A percentile compares a stretch with the other conserved stretches of the same genome.
These are phyloP conservation scores for Penicillium sumatraense DNA, from an alignment of 2,329 filamentous ascomycete genomes.

Conservation along the genomic window DNA sequence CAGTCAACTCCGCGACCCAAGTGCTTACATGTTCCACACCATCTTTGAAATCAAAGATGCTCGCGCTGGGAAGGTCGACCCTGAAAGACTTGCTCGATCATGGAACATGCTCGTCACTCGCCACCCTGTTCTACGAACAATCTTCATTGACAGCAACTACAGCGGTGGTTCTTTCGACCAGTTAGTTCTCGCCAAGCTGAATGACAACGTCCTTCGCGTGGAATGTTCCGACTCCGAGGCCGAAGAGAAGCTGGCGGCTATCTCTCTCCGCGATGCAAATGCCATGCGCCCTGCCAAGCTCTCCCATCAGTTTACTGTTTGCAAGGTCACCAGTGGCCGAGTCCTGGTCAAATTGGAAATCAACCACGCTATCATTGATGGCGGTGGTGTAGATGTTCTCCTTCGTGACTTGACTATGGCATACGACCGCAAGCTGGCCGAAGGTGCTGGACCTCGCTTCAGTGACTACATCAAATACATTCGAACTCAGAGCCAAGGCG, in stretches of 20 bases:
- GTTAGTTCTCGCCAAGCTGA: slow-evolving; percentile 36
- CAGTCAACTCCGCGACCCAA: slow-evolving; percentile 41
- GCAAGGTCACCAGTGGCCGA: slow-evolving; percentile 33
- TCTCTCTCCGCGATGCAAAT: slow-evolving; percentile 34
- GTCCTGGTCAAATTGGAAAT: slow-evolving; percentile 43
- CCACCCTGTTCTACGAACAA: slow-evolving; percentile 39
- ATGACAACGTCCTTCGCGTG: slow-evolving; percentile 32
- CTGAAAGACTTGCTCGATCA: slow-evolving; percentile 33
- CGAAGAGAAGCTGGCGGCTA: slow-evolving; percentile 30
- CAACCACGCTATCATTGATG: slow-evolving; percentile 45
- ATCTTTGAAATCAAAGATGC: slow-evolving; percentile 38
- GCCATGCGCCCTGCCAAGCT: slow-evolving; percentile 30
- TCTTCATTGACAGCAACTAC: slow-evolving; percentile 41
- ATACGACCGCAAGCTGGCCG: slow-evolving; percentile 35
- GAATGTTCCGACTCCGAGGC: slow-evolving; percentile 35
- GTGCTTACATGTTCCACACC: slow-evolving; percentile 42
- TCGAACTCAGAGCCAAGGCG: slow-evolving; percentile 29
- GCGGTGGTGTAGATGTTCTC: slow-evolving; percentile 38
- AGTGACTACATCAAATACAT: slow-evolving; percentile 45
- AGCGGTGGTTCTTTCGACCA: slow-evolving; percentile 43
- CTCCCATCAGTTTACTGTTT: slow-evolving; percentile 42
- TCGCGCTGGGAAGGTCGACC: slow-evolving; percentile 27
- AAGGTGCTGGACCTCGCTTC: slow-evolving; percentile 36
- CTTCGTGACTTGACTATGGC: slow-evolving; percentile 37
- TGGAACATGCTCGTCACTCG: slow-evolving; percentile 40